Evolutionary conservation across 148 eudicot genomes (phyloP).

Genomic region (Limonium bicolor): DNA sequence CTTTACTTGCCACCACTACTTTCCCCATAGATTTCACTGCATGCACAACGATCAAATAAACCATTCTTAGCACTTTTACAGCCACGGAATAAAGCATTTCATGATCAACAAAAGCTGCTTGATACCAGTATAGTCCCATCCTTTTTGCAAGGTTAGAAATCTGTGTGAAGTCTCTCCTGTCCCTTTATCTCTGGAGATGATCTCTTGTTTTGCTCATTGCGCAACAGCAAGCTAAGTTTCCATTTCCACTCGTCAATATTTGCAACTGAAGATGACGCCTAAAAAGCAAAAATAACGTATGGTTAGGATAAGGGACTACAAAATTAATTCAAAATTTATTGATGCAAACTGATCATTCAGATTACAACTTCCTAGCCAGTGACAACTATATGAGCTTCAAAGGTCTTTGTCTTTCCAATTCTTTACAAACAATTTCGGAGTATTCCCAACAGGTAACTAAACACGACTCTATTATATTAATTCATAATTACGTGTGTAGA

Average conservation of each 20-base stretch:
- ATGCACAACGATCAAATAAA: neutral
- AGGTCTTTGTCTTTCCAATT: no score
- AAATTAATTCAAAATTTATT: no score
- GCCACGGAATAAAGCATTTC: neutral
- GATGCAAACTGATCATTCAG: no score
- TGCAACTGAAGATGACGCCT: constrained; percentile 94
- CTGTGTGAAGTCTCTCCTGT: constrained; percentile 85
- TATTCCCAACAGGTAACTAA: no score
- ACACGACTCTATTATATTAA: no score
- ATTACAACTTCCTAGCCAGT: no score
- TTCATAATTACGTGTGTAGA: no score
- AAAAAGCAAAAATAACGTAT: no score
- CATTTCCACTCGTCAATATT: constrained; percentile 99
- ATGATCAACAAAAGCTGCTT: constrained; percentile 3
- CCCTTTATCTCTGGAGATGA: constrained; percentile 85
- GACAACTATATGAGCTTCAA: no score
- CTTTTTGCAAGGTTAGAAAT: constrained; percentile 83
- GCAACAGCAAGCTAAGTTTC: constrained; percentile 82
- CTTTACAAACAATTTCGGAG: no score
- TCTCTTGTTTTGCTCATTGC: constrained; percentile 77
- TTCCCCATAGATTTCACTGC: constrained; percentile 86
- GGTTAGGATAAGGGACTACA: no score
- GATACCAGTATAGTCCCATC: constrained; percentile 90
- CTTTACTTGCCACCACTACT: constrained; percentile 91
- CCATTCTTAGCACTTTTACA: neutral